Evolutionary conservation across 768 basidiomycete genomes (phyloP).

Genomic region (Mycena albidolilacea): DNA sequence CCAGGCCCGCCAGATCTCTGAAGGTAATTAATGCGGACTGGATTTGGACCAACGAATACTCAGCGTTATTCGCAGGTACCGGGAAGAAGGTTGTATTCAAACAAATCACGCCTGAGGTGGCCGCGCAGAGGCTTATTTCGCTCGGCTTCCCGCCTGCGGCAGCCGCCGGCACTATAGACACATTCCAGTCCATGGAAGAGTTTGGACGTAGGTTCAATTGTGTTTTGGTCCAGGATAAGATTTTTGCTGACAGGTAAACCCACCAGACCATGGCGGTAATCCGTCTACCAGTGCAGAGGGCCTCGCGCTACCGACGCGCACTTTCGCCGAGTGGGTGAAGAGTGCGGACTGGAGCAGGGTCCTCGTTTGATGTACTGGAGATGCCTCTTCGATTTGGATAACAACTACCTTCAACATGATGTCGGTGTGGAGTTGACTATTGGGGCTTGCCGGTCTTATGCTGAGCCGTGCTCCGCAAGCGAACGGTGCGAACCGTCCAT

Average conservation of each 20-base stretch:
- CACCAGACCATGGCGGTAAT: conserved; percentile 13
- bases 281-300: conserved; percentile 1
- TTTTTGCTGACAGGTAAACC: not conserved
- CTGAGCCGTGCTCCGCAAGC: too few species aligned
- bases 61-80: not conserved
- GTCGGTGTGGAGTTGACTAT: too few species aligned
- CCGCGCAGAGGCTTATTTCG: not conserved
- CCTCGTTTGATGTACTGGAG: not conserved
- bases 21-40: not conserved
- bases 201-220: conserved; percentile 16
- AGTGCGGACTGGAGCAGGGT: conserved; percentile 24
- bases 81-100: conserved; percentile 22
- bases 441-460: too few species aligned
- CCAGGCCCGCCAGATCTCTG: conserved; percentile 11
- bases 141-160: not conserved
- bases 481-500: too few species aligned
- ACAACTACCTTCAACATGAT: not conserved
- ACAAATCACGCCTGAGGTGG: conserved; percentile 19
- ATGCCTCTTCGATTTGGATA: not conserved
- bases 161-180: not conserved
- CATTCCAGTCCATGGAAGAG: conserved; percentile 12
- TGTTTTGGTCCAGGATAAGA: not conserved
- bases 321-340: conserved; percentile 16
- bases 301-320: conserved; percentile 1
- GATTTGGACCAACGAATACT: too few species aligned